Evolutionary conservation across 1,284 basidiomycete genomes (phyloP).

Genomic region (Cryptococcus hybrid): DNA sequence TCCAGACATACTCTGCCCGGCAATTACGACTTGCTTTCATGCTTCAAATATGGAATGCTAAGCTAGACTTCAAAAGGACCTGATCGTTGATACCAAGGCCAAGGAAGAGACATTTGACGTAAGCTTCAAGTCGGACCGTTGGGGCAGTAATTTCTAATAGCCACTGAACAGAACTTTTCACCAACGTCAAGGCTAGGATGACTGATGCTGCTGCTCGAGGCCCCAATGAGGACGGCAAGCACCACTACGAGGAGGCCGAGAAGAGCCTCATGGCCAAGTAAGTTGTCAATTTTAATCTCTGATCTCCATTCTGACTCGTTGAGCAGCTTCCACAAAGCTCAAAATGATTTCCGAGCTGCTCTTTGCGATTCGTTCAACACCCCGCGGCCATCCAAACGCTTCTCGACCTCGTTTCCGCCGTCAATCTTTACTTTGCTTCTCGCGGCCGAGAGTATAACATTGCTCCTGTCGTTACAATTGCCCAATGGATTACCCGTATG

Average conservation of each 20-base stretch:
- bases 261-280: slow-evolving; percentile 64
- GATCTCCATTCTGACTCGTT: background rate
- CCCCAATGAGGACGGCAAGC: slow-evolving; percentile 48
- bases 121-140: slow-evolving; percentile 34
- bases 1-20: slow-evolving; percentile 77
- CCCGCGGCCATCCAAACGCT: slow-evolving; percentile 72
- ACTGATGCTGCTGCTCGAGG: slow-evolving; percentile 47
- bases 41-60: slow-evolving; percentile 86
- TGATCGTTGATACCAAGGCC: slow-evolving; percentile 80
- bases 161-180: slow-evolving; percentile 83
- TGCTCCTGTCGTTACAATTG: slow-evolving; percentile 67
- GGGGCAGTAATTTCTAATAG: background rate
- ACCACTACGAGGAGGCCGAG: slow-evolving; percentile 60
- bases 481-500: slow-evolving; percentile 85
- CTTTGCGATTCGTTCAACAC: slow-evolving; percentile 99
- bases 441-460: slow-evolving; percentile 58
- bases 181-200: slow-evolving; percentile 73
- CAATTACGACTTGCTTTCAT: slow-evolving; percentile 95
- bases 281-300: slow-evolving; percentile 15
- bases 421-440: slow-evolving; percentile 79
- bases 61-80: slow-evolving; percentile 92
- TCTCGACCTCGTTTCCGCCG: slow-evolving; percentile 78
- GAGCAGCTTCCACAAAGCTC: slow-evolving; percentile 68
- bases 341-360: slow-evolving; percentile 77
- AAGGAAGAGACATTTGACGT: slow-evolving; percentile 88